Evolutionary conservation across 1,284 basidiomycete genomes (phyloP), one percentile per base, ranked within the genome.

Genomic region (Meira nashicola): DNA sequence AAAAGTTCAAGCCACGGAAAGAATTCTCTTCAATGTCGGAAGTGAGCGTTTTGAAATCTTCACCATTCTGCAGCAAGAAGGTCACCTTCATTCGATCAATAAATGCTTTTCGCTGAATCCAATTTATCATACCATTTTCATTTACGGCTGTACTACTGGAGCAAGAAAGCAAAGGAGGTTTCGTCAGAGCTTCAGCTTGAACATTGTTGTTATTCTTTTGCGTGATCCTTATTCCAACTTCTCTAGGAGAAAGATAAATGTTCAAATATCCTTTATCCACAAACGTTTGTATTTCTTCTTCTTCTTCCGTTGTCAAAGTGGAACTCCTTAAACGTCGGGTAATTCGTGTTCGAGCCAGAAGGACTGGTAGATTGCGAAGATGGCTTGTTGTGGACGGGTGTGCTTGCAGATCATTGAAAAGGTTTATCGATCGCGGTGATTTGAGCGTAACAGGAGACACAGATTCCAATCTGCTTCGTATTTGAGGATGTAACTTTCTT

Each of bases 271-370:
- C 28, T 7, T 59, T 54, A 7, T 64, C 51, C 54, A 67, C 62
- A 59, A 74, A 74, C 66, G 63, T 72, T 12, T 60, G 63, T 55
- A 74, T 66, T 54, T 74, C 72, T n/a, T 70, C 67, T 49, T 72
- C 70, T 39, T 70, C 43, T 11, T 62, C 58, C 47, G 65, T 57
- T 3, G 55, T 47, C 15, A 74, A 53, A 15, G 19, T 44, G 1
- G 61, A 60, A 14, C 58, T 47, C 11, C 63, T 58, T 21, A 74
- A 59, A 44, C 67, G 65, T 2, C 65, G 59, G 66, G 72, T 67
- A 5, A 74, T 60, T n/a, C 50, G 41, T 14, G 64, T 64, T n/a
- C 70, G 39, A 2, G 57, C 68, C 0, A 74, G 57, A 0, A 66
- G 70, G 7, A 71, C 61, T 11, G 57, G 55, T 17, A 71, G 54